Base-by-base conservation (phyloP, 192 early-diverging fungal genomes). In the Mortierella claussenii region DNA sequence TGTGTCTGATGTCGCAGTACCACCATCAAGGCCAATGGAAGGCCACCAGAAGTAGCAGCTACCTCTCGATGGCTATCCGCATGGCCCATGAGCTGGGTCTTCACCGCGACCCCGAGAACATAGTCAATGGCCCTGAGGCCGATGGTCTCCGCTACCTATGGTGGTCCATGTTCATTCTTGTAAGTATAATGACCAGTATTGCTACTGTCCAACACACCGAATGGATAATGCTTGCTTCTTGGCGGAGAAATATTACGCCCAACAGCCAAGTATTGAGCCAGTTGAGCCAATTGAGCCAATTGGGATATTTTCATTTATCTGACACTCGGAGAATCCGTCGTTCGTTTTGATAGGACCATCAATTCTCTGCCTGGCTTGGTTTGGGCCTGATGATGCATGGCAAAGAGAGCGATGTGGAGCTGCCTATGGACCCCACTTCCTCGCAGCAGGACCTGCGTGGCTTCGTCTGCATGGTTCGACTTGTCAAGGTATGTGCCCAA, bases 11-110 rank as follows among this genome's bases (percentile, higher is more conserved):
- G 57, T 79, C 68, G 9, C 66, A 79, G 48, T 76, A 60, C 46
- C 60, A 79, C 27, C 69, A 82, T 32, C 80, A 82, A 52, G 75
- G 81, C 10, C 70, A 82, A 64, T 70, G 75, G 56, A 65, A 73
- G 28, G 76, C 81, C 20, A 79, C 76, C 6, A 64, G 81, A 3
- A 64, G 69, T 37, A 78, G 78, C 37, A 56, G 65, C 26, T 82
- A 79, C 52, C 64, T 66, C 43, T 79, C 74, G 27, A 68, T 74
- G 60, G 81, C 81, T 20, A 79, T 82, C 45, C 67, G 69, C 13
- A 82, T 82, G 81, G 81, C 81, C 17, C 81, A 82, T 26, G 68
- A 68, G 49, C 53, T 82, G 18, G 76, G 76, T 26, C 69, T 82
- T 23, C 52, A 82, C 51, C 68, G 76, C 18, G 73, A 76, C 42